phyloP scores from a whole-genome alignment of 1,284 basidiomycete genomes.

The Polyporus tsugae region DNA sequence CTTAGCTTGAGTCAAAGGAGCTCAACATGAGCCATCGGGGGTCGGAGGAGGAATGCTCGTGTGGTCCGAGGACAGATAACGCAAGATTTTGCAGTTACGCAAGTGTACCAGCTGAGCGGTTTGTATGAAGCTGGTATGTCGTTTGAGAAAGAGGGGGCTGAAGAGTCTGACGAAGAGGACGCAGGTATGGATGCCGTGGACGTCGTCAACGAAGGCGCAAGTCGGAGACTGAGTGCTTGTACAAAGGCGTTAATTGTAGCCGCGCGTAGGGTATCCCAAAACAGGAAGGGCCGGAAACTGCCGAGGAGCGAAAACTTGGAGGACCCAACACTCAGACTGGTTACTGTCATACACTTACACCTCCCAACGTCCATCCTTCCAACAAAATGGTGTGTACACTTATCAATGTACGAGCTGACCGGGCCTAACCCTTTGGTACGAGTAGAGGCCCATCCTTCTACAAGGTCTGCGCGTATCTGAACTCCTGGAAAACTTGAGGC shows the following conservation, averaged over 20 bases:
- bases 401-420: background rate
- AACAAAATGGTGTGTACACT: conserved; percentile 40
- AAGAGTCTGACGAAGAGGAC: background rate
- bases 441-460: conserved; percentile 45
- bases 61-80: background rate
- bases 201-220: background rate
- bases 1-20: background rate
- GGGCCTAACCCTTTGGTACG: conserved; percentile 1
- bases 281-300: background rate
- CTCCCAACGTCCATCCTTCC: background rate
- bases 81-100: background rate
- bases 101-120: background rate
- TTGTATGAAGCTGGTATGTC: background rate
- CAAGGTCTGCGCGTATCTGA: conserved; percentile 38
- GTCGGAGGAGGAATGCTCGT: background rate
- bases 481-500: background rate
- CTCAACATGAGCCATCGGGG: background rate
- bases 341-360: conserved; percentile 4
- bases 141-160: background rate
- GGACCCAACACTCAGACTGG: background rate
- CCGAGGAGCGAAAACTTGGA: conserved; percentile 33
- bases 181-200: background rate
- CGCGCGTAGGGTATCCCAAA: background rate
- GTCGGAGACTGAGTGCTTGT: no score
- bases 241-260: background rate